phyloP scores from a whole-genome alignment of 352 stramenopile genomes.

The Phytophthora foliorum region DNA sequence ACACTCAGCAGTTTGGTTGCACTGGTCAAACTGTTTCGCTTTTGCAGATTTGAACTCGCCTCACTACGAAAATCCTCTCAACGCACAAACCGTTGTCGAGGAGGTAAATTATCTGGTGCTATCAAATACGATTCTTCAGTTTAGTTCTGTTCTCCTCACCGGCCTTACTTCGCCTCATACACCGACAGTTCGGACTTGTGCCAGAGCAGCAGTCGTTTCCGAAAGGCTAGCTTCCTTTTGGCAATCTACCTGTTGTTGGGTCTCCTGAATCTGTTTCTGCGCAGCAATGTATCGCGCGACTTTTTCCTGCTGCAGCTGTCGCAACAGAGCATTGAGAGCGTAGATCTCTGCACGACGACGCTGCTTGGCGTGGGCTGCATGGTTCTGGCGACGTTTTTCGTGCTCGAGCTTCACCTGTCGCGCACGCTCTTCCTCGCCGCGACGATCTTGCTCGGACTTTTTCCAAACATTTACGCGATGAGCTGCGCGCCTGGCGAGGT shows the following conservation, averaged over 20 bases:
- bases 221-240: constrained; percentile 5
- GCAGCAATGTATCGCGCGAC: constrained; percentile 57
- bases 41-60: too few relatives aligned
- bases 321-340: constrained; percentile 71
- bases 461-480: constrained; percentile 67
- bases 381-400: constrained; percentile 61
- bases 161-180: constrained; percentile 3
- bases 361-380: constrained; percentile 52
- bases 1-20: too few relatives aligned
- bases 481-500: constrained; percentile 58
- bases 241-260: constrained; percentile 5
- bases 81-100: too few relatives aligned
- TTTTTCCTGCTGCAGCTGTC: constrained; percentile 75
- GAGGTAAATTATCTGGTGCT: too few relatives aligned
- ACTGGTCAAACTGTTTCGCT: too few relatives aligned
- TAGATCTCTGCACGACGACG: constrained; percentile 78
- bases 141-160: too few relatives aligned
- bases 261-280: constrained; percentile 41
- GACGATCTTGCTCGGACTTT: constrained; percentile 63
- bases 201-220: constrained; percentile 1
- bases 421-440: constrained; percentile 54
- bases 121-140: too few relatives aligned
- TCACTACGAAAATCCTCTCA: too few relatives aligned
- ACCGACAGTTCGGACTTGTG: constrained; percentile 24
- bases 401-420: constrained; percentile 52